phyloP scores from a whole-genome alignment of 2,329 filamentous ascomycete species.

The Aspergillus japonicus region DNA sequence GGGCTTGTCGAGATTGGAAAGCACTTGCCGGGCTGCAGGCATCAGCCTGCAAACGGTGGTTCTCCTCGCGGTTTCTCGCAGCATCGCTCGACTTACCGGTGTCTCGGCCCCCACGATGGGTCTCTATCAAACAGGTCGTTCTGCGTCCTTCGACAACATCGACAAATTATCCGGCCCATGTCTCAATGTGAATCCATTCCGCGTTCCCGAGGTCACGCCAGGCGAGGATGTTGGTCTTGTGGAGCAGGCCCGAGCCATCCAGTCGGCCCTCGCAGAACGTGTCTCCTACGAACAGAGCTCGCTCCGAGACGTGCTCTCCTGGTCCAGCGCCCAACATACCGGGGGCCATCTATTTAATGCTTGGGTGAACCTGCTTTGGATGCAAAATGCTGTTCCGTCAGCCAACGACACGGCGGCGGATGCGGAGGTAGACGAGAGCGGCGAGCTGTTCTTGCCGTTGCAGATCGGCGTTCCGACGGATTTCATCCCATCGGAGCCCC shows the following conservation, averaged over 20 bases:
- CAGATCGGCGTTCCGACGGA: constrained; percentile 29
- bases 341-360: constrained; percentile 28
- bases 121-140: constrained; percentile 35
- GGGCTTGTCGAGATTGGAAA: constrained; percentile 23
- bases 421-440: background rate
- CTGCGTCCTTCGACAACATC: constrained; percentile 25
- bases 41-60: constrained; percentile 30
- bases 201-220: constrained; percentile 14
- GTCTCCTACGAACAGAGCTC: constrained; percentile 31
- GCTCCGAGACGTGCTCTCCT: constrained; percentile 25
- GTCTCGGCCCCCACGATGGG: constrained; percentile 28
- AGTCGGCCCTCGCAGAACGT: constrained; percentile 26
- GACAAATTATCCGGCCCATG: constrained; percentile 31
- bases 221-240: background rate
- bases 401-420: constrained; percentile 4
- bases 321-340: constrained; percentile 12
- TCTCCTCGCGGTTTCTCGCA: constrained; percentile 29
- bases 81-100: constrained; percentile 21
- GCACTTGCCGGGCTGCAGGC: constrained; percentile 18
- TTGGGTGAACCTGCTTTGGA: constrained; percentile 36
- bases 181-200: constrained; percentile 32
- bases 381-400: constrained; percentile 16
- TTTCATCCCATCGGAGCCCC: constrained; percentile 21
- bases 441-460: constrained; percentile 22
- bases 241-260: constrained; percentile 18